Evolutionary conservation across 495 filamentous ascomycete species (phyloP), one percentile per base, ranked within the genome.

Genomic region (Xylaria longipes): DNA sequence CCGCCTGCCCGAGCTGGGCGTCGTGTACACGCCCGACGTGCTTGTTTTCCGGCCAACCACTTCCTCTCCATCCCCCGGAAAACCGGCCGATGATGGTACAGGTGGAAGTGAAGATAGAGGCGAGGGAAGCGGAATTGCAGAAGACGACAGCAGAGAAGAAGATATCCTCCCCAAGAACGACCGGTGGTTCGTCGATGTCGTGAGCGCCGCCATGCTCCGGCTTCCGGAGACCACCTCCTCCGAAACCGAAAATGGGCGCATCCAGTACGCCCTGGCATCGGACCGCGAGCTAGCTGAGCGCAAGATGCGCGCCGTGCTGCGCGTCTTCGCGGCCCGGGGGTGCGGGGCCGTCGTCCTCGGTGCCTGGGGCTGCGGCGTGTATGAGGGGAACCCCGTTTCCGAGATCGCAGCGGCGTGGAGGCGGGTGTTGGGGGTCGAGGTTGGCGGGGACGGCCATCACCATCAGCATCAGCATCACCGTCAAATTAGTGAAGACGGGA

Each of bases 331-430:
- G 14, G 64, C 79, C 25, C 86, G 87, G 43, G 83, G 82, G 2
- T 85, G 88, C 71, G 76, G 78, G 15, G 81, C 79, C 73, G 74
- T 93, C 14, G 87, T 93, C 29, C 81, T 94, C 2, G 90, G 91
- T 0, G 90, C 91, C 0, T 81, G 92, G 78, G 91, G 91, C 2
- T 93, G 91, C 75, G 91, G 91, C 6, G 90, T 84, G 0, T 92
- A 91, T 76, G 80, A 60, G 33, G 57, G 76, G 1, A 92, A 93
- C 73, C 92, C 92, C 11, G 81, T 84, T 1, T 78, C 81, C 25
- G 88, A 89, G 74, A 86, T 93, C n/a, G 89, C 90, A 37, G 61
- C 83, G 39, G 88, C 87, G 37, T 93, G 89, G 84, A 89, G 71
- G 74, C 77, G 25, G 82, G 90, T 82, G 82, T 86, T 86, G 60